These are phyloP conservation scores for Funneliformis geosporum DNA, from an alignment of 192 early-diverging fungal species.

Conservation along the genomic window DNA sequence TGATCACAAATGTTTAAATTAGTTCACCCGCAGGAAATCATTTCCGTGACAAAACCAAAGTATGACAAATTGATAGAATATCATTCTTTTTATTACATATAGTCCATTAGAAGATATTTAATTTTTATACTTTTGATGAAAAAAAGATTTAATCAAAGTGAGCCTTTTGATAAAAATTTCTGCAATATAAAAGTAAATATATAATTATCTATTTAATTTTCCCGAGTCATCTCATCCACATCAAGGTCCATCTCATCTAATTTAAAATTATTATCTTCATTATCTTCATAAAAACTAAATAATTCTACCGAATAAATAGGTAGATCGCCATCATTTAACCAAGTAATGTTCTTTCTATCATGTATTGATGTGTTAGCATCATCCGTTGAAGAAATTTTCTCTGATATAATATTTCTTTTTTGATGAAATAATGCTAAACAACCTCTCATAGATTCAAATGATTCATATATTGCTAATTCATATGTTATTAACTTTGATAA, in stretches of 20 bases:
- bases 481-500: neutral
- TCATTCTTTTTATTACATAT: too few species aligned
- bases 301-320: conserved; percentile 8
- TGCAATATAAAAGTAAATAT: too few species aligned
- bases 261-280: neutral
- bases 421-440: neutral
- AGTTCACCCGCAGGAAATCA: too few species aligned
- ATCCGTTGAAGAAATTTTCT: neutral
- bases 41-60: too few species aligned
- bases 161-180: too few species aligned
- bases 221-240: neutral
- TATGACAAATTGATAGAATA: too few species aligned
- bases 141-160: too few species aligned
- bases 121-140: too few species aligned
- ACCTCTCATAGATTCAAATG: conserved; percentile 12
- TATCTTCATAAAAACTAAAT: conserved; percentile 2
- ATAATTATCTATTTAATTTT: too few species aligned
- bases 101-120: too few species aligned
- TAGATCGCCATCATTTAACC: neutral
- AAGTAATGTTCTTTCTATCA: neutral
- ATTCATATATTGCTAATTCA: conserved; percentile 6
- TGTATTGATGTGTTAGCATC: neutral
- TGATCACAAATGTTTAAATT: too few species aligned
- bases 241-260: neutral
- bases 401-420: neutral